phyloP scores from a whole-genome alignment of 148 eudicot genomes.

The Euryodendron excelsum region DNA sequence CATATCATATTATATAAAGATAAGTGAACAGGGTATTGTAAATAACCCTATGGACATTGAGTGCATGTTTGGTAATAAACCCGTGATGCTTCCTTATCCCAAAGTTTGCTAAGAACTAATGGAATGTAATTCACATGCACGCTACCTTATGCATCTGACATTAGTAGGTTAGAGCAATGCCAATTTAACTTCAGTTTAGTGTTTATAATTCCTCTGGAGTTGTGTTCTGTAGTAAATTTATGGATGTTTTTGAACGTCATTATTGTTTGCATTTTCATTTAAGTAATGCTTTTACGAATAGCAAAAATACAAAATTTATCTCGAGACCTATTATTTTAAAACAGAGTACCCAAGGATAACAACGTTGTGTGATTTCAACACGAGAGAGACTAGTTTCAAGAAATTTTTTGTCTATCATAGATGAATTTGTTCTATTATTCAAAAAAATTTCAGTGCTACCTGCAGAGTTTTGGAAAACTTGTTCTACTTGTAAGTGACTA shows the following conservation, averaged over 20 bases:
- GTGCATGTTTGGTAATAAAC: neutral
- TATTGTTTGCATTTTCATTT: neutral
- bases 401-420: no score
- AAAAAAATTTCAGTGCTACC: no score
- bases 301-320: no score
- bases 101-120: neutral
- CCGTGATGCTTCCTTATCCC: neutral
- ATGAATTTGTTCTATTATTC: no score
- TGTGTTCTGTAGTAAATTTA: neutral
- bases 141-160: neutral
- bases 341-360: no score
- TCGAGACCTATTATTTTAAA: no score
- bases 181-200: neutral
- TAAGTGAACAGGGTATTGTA: neutral
- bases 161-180: neutral
- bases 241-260: neutral
- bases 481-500: no score
- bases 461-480: no score
- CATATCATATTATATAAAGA: no score
- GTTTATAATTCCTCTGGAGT: neutral
- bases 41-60: neutral
- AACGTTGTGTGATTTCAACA: no score
- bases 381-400: no score
- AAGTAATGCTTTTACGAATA: no score
- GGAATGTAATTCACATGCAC: neutral